Base-by-base conservation (phyloP, 768 basidiomycete species). In the Hemileccinum rubropunctum region DNA sequence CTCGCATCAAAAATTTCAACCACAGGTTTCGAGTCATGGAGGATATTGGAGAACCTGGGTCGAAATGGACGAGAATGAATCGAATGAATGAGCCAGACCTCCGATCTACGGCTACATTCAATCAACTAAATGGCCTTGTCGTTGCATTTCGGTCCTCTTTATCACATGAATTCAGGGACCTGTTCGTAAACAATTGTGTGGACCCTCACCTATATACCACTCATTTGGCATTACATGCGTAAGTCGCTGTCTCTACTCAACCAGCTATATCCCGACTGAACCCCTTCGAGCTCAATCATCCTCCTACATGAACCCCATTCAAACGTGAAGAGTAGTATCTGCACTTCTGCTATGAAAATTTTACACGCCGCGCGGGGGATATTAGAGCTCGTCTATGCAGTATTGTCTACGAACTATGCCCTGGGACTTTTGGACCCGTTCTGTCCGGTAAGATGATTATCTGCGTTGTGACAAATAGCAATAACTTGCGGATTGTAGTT, bases 241-340 rank as follows among this genome's bases (percentile, higher is more conserved):
- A 52, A 33, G 71, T 64, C 12, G 8, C 26, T 15, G 32, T 47
- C 6, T 18, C 32, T 42, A 57, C 17, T 48, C 49, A 50, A 66
- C 71, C 2, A 74, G 69, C 71, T 72, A 11, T 70, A 76, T 65
- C 54, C 71, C 64, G 8, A 40, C 15, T 41, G 40, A 21, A 42
- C 13, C 32, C 23, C 26, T 57, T 28, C 40, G 55, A 91, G 88
- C 12, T 79, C 84, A 6, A 79, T 71, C 13, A 84, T 91, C 45
- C 71, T 88, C 17, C 68, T 91, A 36, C 88, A 90, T 57, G 88
- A 91, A 54, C 85, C 86, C 3, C 86, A 88, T 59, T 86, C 87
- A 15, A 77, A 80, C 51, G 72, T 85, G 41, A 72, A 73, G 21
- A 71, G 67, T 40, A 73, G 75, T 15, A 79, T 79, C 32, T 90